Evolutionary conservation across 768 basidiomycete species (phyloP), one percentile per base, ranked within the genome.

Genomic region (Tephrocybe sp.): DNA sequence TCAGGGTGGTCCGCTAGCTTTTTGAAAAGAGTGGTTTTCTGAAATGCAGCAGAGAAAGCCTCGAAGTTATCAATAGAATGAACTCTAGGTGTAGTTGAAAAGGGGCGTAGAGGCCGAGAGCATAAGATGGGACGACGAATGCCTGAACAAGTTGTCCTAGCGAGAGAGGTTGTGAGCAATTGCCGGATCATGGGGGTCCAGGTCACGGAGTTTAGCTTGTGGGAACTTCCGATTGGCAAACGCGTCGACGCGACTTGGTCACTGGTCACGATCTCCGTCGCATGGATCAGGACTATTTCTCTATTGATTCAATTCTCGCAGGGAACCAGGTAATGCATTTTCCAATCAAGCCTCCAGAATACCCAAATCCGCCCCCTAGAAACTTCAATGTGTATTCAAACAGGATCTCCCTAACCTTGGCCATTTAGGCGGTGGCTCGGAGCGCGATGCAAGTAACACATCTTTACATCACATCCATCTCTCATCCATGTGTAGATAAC

Each of bases 251-350:
- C 61, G 60, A 54, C 54, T 46, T 38, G 20, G n/a, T 26, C 14
- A 22, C 39, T 17, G 13, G 10, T 26, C 45, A 36, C 19, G 20
- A 44, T 44, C 33, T 34, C 26, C n/a, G 34, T 47, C 32, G 50
- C 56, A 95, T 94, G 92, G 90, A 95, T 52, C 76, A 86, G 62
- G 92, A 95, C 65, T 98, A 98, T 67, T 96, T 89, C 67, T 93
- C 90, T 0, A 80, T 96, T 48, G 90, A 94, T 51, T 81, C 90
- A 5, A 96, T 98, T 58, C 79, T 96, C 20, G 89, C 92, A 13
- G 92, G 93, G 62, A 95, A 95, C 63, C 92, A 93, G 76, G 90
- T 84, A 58, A 34, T n/a, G n/a, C n/a, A n/a, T 66, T 47, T 34
- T 16, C 34, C 30, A 16, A 2, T 20, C 33, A 26, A 14, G 11